Evolutionary conservation across 2,329 filamentous ascomycete species (phyloP), one percentile per base, ranked within the genome.

Genomic region (Incumbomyces delicatus): DNA sequence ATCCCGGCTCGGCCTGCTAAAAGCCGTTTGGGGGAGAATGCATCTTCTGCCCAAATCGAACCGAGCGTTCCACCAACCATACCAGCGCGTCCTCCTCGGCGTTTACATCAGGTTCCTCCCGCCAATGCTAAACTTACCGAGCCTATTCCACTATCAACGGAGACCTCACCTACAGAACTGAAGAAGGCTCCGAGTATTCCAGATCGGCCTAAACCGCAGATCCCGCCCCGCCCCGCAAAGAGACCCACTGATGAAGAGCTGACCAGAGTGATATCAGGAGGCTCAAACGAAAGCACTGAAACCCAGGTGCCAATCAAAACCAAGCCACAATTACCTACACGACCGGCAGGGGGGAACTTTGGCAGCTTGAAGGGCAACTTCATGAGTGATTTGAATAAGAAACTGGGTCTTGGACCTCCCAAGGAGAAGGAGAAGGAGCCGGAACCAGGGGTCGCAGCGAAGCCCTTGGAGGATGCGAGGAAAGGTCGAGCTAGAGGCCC

Each of bases 401-500:
- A 88, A 41, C 72, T 98, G 22, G 83, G 87, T 60, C 69, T 94
- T 31, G 92, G 92, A 1, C 90, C 89, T n/a, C 83, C 85, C 55
- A 82, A 85, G 59, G 83, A 89, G 53, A 68, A 72, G 12, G 73
- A 80, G 44, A 74, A 79, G 47, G 76, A 77, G 39, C 65, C 69
- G 29, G 66, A 66, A 2, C 73, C 74, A 29, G 73, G 77, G 50
- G 78, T 77, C 49, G 80, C 88, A 59, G 87, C 87, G 63, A 80
- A 76, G 10, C 88, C 89, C n/a, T 71, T 98, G 20, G 75, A 76
- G 17, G 92, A 98, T 71, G 88, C 89, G 31, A 79, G 92, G 54
- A 96, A 96, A 70, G 81, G 88, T 18, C 78, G 92, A 55, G 92
- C 92, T 17, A 82, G 87, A 54, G 92, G 92, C 10, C 92, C 92